Base-by-base conservation (phyloP, 106 monocot genomes). In the Narthecium ossifragum region DNA sequence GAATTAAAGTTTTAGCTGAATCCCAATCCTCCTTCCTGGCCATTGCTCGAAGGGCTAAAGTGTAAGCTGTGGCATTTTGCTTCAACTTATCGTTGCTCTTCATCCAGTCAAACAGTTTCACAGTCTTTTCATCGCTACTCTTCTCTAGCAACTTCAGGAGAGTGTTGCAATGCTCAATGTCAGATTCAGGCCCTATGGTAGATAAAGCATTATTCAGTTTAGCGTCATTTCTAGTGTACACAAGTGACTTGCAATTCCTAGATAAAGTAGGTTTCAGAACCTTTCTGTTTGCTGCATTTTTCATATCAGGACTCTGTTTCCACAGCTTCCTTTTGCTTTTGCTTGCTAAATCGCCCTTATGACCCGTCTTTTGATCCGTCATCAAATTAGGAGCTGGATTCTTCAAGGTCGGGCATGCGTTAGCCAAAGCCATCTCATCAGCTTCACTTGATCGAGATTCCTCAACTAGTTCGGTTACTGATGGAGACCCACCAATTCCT, bases 61-160 rank as follows among this genome's bases (percentile, higher is more conserved):
- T 80, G 53, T 98, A 98, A 49, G 96, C 96, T 40, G 34, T 14
- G 6, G 62, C 25, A 46, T 98, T 98, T 29, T 61, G 47, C 63
- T 75, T 71, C 63, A 98, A 39, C 57, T 98, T 98, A n/a, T 84
- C 84, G 43, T 98, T 79, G 53, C 10, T 31, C 62, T 54, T 90
- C 96, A 98, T 98, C 84, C 86, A 87, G 8, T 78, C 72, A 55
- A 98, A 84, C 48, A 98, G 87, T 4, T 68, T 32, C 15, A 90
- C 17, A 27, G 72, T 60, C 64, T 73, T 84, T 24, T 75, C 73
- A 30, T 75, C 78, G 18, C 39, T 71, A 12, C 51, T 66, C 56
- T 57, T 80, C 72, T 86, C 90, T 3, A 98, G 68, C 31, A 58
- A 34, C 20, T 75, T 84, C 15, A 98, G 71, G 55, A 87, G 48